Percentiles rank a stretch among this genome's conserved stretches.
Conservation (phyloP, 331 rosid genomes). For the Dryas integrifolia region DNA sequence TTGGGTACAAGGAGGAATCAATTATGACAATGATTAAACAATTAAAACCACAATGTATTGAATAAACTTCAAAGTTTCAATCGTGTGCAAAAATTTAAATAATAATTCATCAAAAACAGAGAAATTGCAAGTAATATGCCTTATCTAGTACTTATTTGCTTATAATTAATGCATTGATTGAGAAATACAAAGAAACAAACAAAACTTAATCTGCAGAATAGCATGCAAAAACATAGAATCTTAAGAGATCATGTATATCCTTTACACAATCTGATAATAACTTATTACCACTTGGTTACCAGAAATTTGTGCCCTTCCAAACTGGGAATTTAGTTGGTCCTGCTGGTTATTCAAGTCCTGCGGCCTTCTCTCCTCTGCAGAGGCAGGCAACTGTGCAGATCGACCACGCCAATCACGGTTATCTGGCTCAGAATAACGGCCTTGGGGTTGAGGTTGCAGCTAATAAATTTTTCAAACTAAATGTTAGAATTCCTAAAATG, state of each 20-base stretch:
- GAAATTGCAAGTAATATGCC: neutral
- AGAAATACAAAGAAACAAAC: neutral
- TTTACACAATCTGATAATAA: conserved; percentile 14
- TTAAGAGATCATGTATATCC: conserved; percentile 13
- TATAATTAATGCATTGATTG: no score
- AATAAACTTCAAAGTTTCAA: neutral
- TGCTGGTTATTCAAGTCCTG: conserved; percentile 50
- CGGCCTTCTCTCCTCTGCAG: conserved; percentile 66
- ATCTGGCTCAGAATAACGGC: conserved; percentile 85
- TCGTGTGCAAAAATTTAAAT: neutral
- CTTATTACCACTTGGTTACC: conserved; percentile 68
- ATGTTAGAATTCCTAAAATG: neutral
- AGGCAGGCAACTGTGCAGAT: conserved; percentile 53
- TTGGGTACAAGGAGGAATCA: neutral
- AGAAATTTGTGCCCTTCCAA: conserved; percentile 49
- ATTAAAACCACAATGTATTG: neutral
- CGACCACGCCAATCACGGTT: conserved; percentile 90
- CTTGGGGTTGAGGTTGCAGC: conserved; percentile 49
- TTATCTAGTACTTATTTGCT: neutral
- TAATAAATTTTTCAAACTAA: conserved; percentile 24
- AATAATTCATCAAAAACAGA: neutral
- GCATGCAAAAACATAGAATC: neutral
- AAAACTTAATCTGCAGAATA: neutral
- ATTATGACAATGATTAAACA: neutral
- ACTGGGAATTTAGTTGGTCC: conserved; percentile 30